These are phyloP conservation scores for Taxawa tesnikishii DNA, from an alignment of 2,329 filamentous ascomycete genomes.

Conservation along the genomic window DNA sequence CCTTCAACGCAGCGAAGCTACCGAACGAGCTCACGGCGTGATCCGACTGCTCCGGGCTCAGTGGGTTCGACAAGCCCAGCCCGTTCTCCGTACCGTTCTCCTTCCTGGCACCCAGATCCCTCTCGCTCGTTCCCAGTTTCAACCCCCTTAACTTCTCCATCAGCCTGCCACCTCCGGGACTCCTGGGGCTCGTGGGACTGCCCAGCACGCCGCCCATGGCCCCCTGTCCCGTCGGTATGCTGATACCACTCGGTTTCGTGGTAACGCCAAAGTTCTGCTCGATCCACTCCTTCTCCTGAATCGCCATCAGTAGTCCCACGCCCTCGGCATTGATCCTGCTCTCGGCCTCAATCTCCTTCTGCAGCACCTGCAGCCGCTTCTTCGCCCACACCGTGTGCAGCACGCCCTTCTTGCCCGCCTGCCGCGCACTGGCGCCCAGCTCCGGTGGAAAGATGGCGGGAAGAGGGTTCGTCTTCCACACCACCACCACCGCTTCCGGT, in stretches of 20 bases:
- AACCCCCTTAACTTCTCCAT: slow-evolving; percentile 71
- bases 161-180: slow-evolving; percentile 54
- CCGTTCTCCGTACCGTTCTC: slow-evolving; percentile 11
- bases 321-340: slow-evolving; percentile 65
- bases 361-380: slow-evolving; percentile 61
- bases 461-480: slow-evolving; percentile 60
- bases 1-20: slow-evolving; percentile 46
- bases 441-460: slow-evolving; percentile 77
- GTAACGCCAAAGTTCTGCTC: slow-evolving; percentile 62
- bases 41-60: slow-evolving; percentile 52
- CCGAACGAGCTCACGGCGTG: slow-evolving; percentile 50
- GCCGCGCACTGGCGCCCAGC: slow-evolving; percentile 52
- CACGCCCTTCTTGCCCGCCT: slow-evolving; percentile 65
- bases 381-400: slow-evolving; percentile 87
- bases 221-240: slow-evolving; percentile 20
- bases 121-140: slow-evolving; percentile 63
- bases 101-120: slow-evolving; percentile 30
- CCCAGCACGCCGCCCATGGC: slow-evolving; percentile 25
- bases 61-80: slow-evolving; percentile 30
- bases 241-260: slow-evolving; percentile 28
- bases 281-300: slow-evolving; percentile 78
- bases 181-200: slow-evolving; percentile 48
- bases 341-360: slow-evolving; percentile 65
- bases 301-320: slow-evolving; percentile 70
- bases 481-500: slow-evolving; percentile 29